Evolutionary conservation across 148 eudicot genomes (phyloP).

Genomic region (Nyssa sinensis): DNA sequence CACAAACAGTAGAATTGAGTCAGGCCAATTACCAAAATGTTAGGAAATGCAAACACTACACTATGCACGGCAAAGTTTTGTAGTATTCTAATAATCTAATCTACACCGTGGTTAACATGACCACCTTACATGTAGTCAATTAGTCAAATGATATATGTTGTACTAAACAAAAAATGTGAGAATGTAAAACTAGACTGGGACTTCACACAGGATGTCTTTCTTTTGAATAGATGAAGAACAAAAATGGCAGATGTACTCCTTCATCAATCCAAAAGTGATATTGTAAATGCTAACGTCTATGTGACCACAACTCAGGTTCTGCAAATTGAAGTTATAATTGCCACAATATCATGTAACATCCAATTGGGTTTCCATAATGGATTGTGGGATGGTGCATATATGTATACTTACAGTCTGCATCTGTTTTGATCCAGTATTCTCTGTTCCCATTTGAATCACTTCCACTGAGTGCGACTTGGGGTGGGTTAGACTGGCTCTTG

Average conservation of each 20-base stretch:
- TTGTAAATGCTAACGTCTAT: neutral
- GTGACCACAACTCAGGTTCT: neutral
- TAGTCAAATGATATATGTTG: neutral
- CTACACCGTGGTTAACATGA: neutral
- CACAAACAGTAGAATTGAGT: conserved; percentile 17
- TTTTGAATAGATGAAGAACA: neutral
- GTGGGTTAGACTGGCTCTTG: conserved; percentile 35
- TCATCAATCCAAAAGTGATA: neutral
- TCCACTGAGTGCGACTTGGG: conserved; percentile 28
- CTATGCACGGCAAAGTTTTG: neutral
- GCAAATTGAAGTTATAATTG: neutral
- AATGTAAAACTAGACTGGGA: neutral
- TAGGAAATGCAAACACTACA: neutral
- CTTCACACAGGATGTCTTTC: conserved; percentile 6
- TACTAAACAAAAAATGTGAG: neutral
- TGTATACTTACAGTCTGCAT: conserved; percentile 68
- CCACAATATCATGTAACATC: neutral
- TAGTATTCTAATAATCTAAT: neutral
- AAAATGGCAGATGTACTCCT: neutral
- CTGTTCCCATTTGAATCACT: conserved; percentile 45
- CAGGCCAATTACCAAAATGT: neutral
- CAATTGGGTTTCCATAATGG: neutral
- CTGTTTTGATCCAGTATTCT: conserved; percentile 80
- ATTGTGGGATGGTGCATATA: neutral
- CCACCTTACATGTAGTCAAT: neutral